Conservation (phyloP, 2,329 filamentous ascomycete genomes). For the Aspergillus pseudoterreus region DNA sequence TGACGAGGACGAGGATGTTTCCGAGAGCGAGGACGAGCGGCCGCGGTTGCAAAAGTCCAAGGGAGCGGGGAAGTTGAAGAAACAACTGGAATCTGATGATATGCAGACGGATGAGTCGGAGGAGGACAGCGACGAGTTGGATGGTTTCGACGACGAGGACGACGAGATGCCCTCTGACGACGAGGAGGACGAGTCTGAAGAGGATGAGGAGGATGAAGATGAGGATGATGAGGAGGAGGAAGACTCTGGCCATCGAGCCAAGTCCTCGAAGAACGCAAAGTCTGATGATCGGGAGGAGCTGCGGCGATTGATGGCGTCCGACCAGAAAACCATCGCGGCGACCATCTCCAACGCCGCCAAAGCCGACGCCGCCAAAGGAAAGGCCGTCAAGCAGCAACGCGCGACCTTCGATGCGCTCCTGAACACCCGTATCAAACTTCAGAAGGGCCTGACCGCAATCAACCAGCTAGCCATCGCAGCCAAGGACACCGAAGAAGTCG, state of each 20-base stretch:
- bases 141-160: slow-evolving; percentile 22
- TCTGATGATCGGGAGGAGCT: slow-evolving; percentile 55
- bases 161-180: slow-evolving; percentile 19
- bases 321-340: slow-evolving; percentile 63
- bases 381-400: slow-evolving; percentile 80
- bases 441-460: slow-evolving; percentile 79
- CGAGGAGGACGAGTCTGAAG: neutral
- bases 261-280: slow-evolving; percentile 16
- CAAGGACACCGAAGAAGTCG: slow-evolving; percentile 32
- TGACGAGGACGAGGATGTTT: slow-evolving; percentile 20
- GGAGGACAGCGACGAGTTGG: slow-evolving; percentile 22
- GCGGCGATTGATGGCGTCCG: slow-evolving; percentile 63
- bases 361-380: slow-evolving; percentile 78
- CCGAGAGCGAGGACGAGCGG: slow-evolving; percentile 14
- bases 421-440: slow-evolving; percentile 85
- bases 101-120: slow-evolving; percentile 25
- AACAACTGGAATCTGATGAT: slow-evolving; percentile 15
- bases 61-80: slow-evolving; percentile 8
- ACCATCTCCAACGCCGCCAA: slow-evolving; percentile 65
- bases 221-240: slow-evolving; percentile 31
- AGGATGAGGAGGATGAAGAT: slow-evolving; percentile 23
- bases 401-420: slow-evolving; percentile 83
- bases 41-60: slow-evolving; percentile 5
- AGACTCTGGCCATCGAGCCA: slow-evolving; percentile 18
- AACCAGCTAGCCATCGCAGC: slow-evolving; percentile 64